Percentiles rank a stretch among this genome's conserved stretches.
Conservation (phyloP, 2,329 filamentous ascomycete genomes). For the Biscogniauxia mediterranea region DNA sequence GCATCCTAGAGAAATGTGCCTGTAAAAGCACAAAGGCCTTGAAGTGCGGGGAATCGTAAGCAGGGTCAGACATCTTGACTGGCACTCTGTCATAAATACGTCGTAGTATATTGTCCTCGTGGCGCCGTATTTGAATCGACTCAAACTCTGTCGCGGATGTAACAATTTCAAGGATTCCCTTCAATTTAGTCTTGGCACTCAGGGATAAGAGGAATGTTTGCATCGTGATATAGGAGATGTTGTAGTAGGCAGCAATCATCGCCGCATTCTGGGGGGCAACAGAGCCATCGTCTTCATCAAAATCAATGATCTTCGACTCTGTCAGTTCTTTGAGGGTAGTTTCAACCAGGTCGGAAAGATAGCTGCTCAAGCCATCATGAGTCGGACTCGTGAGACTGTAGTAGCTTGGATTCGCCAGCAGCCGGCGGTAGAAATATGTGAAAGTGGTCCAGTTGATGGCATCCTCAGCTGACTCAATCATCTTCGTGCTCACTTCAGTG, state of each 20-base stretch:
- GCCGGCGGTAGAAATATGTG: conserved; percentile 94
- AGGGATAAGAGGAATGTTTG: conserved; percentile 95
- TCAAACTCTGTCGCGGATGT: conserved; percentile 98
- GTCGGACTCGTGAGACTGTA: conserved; percentile 87
- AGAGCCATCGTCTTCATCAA: conserved; percentile 90
- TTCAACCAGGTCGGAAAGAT: conserved; percentile 92
- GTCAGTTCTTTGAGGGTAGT: conserved; percentile 84
- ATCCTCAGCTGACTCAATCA: conserved; percentile 92
- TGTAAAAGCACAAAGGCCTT: conserved; percentile 97
- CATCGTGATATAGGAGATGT: conserved; percentile 99
- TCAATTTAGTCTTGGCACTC: conserved; percentile 85
- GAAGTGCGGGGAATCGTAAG: conserved; percentile 93
- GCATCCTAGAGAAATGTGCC: conserved; percentile 96
- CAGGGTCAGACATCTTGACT: conserved; percentile 87
- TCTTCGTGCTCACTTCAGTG: conserved; percentile 93
- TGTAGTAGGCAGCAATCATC: conserved; percentile 99
- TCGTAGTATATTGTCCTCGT: conserved; percentile 83
- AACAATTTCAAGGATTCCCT: conserved; percentile 94
- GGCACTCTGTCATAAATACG: conserved; percentile 93
- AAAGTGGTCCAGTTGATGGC: conserved; percentile 98
- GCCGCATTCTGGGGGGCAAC: conserved; percentile 90
- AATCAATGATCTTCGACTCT: conserved; percentile 92
- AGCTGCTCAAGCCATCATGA: conserved; percentile 89
- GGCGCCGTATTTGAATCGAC: conserved; percentile 86
- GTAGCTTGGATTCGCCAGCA: conserved; percentile 94